Percentiles rank a stretch among this genome's conserved stretches.
phyloP scores from a whole-genome alignment of 257 asterid genomes.

The Ocimum tenuiflorum region DNA sequence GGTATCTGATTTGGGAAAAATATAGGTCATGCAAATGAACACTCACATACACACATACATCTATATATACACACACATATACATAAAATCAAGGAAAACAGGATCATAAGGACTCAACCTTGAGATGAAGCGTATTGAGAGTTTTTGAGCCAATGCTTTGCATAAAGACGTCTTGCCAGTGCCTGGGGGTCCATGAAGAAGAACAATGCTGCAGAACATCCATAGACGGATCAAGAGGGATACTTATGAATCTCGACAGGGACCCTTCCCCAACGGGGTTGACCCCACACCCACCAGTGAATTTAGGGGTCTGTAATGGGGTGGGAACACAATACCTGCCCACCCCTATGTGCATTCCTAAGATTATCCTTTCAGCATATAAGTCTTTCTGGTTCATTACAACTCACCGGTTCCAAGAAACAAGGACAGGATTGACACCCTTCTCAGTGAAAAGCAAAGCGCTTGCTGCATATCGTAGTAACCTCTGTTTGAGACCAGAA shows the following conservation, averaged over 20 bases:
- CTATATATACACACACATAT: no score
- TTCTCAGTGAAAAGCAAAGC: constrained; percentile 96
- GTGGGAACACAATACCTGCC: no score
- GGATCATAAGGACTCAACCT: constrained; percentile 42
- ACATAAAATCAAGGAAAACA: neutral
- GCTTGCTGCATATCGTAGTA: constrained; percentile 88
- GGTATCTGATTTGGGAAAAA: constrained; percentile 48
- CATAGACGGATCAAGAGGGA: constrained; percentile 8
- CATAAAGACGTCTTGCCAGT: constrained; percentile 98
- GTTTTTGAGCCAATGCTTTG: constrained; percentile 95
- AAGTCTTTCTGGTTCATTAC: constrained; percentile 8
- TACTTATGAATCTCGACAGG: neutral
- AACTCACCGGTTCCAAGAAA: constrained; percentile 89
- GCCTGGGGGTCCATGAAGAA: constrained; percentile 99
- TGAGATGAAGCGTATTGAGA: constrained; percentile 75
- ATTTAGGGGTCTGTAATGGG: no score
- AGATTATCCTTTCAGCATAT: neutral
- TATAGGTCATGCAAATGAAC: constrained; percentile 24
- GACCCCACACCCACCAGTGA: no score
- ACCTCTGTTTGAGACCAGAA: constrained; percentile 87
- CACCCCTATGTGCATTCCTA: no score
- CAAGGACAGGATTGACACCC: constrained; percentile 91
- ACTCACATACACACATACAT: no score
- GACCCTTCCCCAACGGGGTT: no score
- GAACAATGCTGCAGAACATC: constrained; percentile 67